Evolutionary conservation across 2,329 filamentous ascomycete species (phyloP).

Genomic region (Calonectria honghensis): DNA sequence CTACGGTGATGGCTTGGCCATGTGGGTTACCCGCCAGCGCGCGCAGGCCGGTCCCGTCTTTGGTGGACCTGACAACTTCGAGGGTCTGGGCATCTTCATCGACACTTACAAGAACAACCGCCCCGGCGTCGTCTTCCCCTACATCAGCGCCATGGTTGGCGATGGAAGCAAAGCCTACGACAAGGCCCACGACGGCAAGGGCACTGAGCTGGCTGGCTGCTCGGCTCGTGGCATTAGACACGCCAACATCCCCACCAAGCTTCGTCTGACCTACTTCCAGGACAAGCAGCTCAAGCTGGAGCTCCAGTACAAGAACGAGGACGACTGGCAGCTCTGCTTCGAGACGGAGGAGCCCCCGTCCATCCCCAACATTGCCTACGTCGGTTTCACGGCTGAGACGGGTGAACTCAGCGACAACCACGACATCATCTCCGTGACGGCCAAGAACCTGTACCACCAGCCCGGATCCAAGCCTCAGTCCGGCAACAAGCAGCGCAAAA

Average conservation of each 20-base stretch:
- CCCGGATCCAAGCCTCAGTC: slow-evolving; percentile 67
- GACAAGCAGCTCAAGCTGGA: slow-evolving; percentile 94
- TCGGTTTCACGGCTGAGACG: slow-evolving; percentile 90
- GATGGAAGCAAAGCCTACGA: slow-evolving; percentile 94
- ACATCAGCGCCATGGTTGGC: slow-evolving; percentile 98
- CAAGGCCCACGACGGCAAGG: slow-evolving; percentile 95
- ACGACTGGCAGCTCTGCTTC: slow-evolving; percentile 94
- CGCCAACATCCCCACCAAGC: slow-evolving; percentile 85
- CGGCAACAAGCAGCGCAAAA: slow-evolving; percentile 61
- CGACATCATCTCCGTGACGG: slow-evolving; percentile 91
- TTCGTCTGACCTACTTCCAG: slow-evolving; percentile 95
- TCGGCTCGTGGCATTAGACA: slow-evolving; percentile 94
- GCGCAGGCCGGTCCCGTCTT: slow-evolving; percentile 89
- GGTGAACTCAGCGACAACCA: slow-evolving; percentile 98
- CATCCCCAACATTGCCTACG: slow-evolving; percentile 85
- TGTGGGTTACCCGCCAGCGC: slow-evolving; percentile 98
- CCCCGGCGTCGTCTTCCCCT: slow-evolving; percentile 95
- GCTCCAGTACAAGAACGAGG: slow-evolving; percentile 93
- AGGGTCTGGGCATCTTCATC: slow-evolving; percentile 95
- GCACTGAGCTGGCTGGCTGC: slow-evolving; percentile 93
- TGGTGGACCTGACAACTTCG: slow-evolving; percentile 90
- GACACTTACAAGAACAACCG: slow-evolving; percentile 99
- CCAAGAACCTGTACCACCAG: slow-evolving; percentile 89
- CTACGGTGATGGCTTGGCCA: slow-evolving; percentile 96
- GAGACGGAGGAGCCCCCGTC: slow-evolving; percentile 81